phyloP scores from a whole-genome alignment of 345 rosid genomes.

The Bruguiera parviflora region DNA sequence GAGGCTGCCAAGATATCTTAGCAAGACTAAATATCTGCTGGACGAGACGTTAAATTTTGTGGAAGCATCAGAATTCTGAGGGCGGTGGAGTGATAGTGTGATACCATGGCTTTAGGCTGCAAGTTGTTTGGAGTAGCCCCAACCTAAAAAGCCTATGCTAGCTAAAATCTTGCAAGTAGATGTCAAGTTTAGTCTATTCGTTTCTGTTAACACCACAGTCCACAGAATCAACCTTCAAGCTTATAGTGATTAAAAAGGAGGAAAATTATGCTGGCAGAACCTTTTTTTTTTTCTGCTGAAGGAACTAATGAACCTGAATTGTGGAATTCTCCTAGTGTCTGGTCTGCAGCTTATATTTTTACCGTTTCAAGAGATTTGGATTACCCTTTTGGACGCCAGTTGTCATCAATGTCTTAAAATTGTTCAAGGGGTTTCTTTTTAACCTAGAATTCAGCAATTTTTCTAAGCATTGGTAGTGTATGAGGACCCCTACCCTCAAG shows the following conservation, averaged over 20 bases:
- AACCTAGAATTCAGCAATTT: no score
- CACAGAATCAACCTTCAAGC: neutral
- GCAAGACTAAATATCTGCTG: conserved; percentile 27
- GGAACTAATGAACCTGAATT: no score
- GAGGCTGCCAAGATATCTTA: conserved; percentile 11
- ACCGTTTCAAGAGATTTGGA: no score
- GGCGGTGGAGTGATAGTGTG: conserved; percentile 38
- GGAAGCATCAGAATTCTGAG: conserved; percentile 38
- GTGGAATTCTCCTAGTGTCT: no score
- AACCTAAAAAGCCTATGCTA: conserved; percentile 24
- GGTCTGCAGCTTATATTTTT: no score
- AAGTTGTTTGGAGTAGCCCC: conserved; percentile 52
- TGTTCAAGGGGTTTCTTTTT: no score
- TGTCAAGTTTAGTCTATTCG: conserved; percentile 28
- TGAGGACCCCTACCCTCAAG: conserved; percentile 19
- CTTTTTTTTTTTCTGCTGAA: no score
- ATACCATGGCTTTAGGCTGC: conserved; percentile 35
- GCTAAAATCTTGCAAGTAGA: conserved; percentile 34
- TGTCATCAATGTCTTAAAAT: no score
- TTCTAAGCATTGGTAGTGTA: neutral
- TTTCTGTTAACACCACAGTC: neutral
- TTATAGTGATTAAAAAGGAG: neutral
- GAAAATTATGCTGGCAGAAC: no score
- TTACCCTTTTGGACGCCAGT: no score
- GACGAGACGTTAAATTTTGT: conserved; percentile 27